A percentile compares a stretch with the other conserved stretches of the same genome.
Conservation (phyloP, 164 flowering plant species). For the Stephania yunnanensis region DNA sequence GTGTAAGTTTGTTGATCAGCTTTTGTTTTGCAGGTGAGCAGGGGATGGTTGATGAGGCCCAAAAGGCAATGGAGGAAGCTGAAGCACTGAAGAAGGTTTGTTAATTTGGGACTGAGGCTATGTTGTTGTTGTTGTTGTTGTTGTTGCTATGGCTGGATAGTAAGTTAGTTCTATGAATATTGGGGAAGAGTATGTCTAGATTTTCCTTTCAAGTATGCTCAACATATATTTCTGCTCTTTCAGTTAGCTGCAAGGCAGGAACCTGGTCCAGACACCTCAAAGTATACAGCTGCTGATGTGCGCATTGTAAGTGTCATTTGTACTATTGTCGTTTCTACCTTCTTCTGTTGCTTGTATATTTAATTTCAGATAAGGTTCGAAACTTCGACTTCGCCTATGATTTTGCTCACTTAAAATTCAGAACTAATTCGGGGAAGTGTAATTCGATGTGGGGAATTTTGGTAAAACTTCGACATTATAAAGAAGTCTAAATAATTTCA, state of each 20-base stretch:
- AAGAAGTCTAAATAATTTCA: no score
- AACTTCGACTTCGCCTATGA: no score
- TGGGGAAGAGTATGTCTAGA: background rate
- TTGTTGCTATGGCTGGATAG: background rate
- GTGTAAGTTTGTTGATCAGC: background rate
- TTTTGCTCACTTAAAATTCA: no score
- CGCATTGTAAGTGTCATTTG: slow-evolving; percentile 72
- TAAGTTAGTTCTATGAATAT: background rate
- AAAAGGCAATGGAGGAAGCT: slow-evolving; percentile 92
- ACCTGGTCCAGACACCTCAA: slow-evolving; percentile 66
- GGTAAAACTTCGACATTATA: no score
- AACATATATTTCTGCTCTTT: slow-evolving; percentile 3
- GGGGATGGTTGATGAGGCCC: slow-evolving; percentile 98
- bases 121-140: no score
- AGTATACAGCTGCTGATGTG: slow-evolving; percentile 94
- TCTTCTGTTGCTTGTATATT: background rate
- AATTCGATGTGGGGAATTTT: no score
- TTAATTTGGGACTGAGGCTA: no score
- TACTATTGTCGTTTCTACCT: background rate
- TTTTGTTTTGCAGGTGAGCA: slow-evolving; percentile 64
- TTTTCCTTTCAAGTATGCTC: background rate
- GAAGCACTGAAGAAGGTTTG: slow-evolving; percentile 93
- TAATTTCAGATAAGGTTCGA: background rate
- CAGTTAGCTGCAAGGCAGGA: slow-evolving; percentile 83
- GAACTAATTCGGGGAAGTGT: no score